Base-by-base conservation (phyloP, 176 grass and related monocot genomes). In the Rhipidocladum racemiflorum region DNA sequence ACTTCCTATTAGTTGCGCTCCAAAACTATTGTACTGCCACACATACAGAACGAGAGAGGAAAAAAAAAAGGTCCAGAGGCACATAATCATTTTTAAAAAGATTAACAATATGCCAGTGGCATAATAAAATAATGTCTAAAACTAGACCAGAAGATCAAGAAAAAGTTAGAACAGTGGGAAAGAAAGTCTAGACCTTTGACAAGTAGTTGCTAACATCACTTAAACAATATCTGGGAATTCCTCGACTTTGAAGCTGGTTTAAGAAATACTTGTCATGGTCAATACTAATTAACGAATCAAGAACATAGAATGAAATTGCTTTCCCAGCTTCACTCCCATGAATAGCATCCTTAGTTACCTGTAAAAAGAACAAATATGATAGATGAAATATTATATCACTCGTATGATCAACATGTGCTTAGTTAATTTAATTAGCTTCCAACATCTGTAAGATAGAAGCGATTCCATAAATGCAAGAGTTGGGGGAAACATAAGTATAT, bases 201-300 rank as follows among this genome's bases (percentile, higher is more conserved):
- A 91, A 93, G 76, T 89, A 98, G 72, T 83, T 93, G 82, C 73
- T 91, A 84, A 95, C 84, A 74, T 98, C 95, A 81, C 65, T 91
- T 25, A 98, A 40, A 78, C 90, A 92, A 82, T 88, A 93, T 77
- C 88, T 87, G 49, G 95, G 81, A 88, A 98, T 87, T 65, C 90
- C 95, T 86, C 92, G 91, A 88, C 90, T 95, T 84, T 98, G 92
- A 74, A 98, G 87, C 83, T 98, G 95, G 75, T 90, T 94, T 75
- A 98, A 76, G 82, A 98, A 98, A 89, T 89, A 93, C 34, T 91
- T 95, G 18, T 98, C 95, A 72, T 88, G 84, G 72, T 98, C 95
- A 63, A 98, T 88, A 87, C 86, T 91, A 71, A 98, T 61, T 70
- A 98, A 84, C 79, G 92, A 82, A 88, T 98, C 95, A 35, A 98